phyloP scores from a whole-genome alignment of 116 monocot genomes.

The Dioscorea cayenensis region DNA sequence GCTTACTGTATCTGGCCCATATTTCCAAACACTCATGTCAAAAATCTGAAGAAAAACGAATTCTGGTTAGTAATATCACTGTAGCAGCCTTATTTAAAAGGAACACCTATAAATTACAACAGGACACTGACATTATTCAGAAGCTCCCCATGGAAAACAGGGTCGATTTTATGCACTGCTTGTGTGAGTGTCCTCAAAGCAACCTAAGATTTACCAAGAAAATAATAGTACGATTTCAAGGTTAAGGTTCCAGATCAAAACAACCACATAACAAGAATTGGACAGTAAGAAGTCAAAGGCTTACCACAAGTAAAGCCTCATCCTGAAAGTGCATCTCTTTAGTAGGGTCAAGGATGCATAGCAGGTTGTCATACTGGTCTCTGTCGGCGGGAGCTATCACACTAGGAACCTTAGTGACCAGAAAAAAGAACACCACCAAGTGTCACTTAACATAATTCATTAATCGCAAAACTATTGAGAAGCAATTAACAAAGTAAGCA shows the following conservation, averaged over 20 bases:
- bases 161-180: slow-evolving; percentile 63
- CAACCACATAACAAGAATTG: neutral
- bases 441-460: too few species aligned
- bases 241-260: neutral
- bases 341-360: slow-evolving; percentile 24
- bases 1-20: slow-evolving; percentile 41
- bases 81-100: neutral
- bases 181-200: slow-evolving; percentile 51
- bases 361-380: slow-evolving; percentile 38
- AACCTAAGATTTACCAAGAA: slow-evolving; percentile 26
- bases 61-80: neutral
- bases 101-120: neutral
- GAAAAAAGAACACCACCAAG: neutral
- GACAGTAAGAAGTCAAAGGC: neutral
- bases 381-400: slow-evolving; percentile 22
- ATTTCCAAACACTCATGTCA: slow-evolving; percentile 66
- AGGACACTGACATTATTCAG: slow-evolving; percentile 51
- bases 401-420: slow-evolving; percentile 18
- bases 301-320: slow-evolving; percentile 65
- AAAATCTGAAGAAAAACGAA: slow-evolving; percentile 48
- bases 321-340: slow-evolving; percentile 35
- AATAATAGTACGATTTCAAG: slow-evolving; percentile 1
- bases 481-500: neutral
- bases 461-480: too few species aligned
- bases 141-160: slow-evolving; percentile 43